A percentile compares a stretch with the other conserved stretches of the same genome.
These are phyloP conservation scores for Hypoxylon sp. DNA, from an alignment of 2,329 filamentous ascomycete species.

Conservation along the genomic window DNA sequence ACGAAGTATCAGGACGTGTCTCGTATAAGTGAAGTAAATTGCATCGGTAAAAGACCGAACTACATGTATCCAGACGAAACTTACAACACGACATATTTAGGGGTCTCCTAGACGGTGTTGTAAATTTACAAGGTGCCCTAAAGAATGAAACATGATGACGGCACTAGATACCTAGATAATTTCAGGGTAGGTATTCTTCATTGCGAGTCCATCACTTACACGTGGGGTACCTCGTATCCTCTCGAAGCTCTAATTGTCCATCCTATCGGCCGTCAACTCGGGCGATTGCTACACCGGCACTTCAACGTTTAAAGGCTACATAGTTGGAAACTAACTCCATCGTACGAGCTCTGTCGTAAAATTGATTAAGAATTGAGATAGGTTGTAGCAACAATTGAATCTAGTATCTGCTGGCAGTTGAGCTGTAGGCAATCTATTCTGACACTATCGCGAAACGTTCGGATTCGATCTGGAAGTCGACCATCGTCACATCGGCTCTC, in stretches of 20 bases:
- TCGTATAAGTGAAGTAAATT: not conserved
- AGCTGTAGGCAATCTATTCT: constrained; percentile 33
- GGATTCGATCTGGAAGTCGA: constrained; percentile 31
- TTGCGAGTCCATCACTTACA: constrained; percentile 8
- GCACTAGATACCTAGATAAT: not conserved
- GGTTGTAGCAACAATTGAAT: constrained; percentile 10
- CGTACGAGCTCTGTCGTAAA: constrained; percentile 21
- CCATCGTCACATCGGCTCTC: constrained; percentile 20
- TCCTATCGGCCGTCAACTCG: constrained; percentile 37
- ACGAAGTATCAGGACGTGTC: constrained; percentile 1
- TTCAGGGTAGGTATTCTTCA: not conserved
- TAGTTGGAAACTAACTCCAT: constrained; percentile 23
- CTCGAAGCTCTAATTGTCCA: constrained; percentile 24
- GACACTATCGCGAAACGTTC: constrained; percentile 27
- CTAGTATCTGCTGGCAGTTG: constrained; percentile 1
- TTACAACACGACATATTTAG: not conserved
- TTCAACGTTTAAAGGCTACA: constrained; percentile 10
- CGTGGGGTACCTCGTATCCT: constrained; percentile 35
- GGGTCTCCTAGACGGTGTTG: not conserved
- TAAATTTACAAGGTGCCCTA: not conserved
- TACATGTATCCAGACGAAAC: not conserved
- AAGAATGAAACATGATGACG: not conserved
- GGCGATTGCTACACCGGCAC: constrained; percentile 42
- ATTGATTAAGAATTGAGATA: constrained; percentile 18
- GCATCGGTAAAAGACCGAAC: not conserved